phyloP scores from a whole-genome alignment of 2,329 filamentous ascomycete genomes.

The Aschersonia sp. region DNA sequence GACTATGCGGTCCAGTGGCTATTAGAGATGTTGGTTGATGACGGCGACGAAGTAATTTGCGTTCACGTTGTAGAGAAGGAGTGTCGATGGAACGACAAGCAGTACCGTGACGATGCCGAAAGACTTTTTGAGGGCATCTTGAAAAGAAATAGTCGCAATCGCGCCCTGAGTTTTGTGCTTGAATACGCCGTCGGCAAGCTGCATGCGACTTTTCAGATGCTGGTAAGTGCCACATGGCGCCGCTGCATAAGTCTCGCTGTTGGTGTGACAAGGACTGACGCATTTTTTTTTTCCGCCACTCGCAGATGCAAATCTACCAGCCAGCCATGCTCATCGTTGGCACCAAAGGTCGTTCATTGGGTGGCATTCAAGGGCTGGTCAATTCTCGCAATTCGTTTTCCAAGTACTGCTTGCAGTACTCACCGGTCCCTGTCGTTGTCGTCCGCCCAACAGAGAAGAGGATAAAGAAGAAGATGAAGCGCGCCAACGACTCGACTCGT shows the following conservation, averaged over 20 bases:
- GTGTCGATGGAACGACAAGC: slow-evolving; percentile 51
- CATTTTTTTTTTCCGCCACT: too few relatives aligned
- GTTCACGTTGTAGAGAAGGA: slow-evolving; percentile 79
- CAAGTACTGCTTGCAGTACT: slow-evolving; percentile 90
- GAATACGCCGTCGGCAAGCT: slow-evolving; percentile 85
- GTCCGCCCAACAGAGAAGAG: slow-evolving; percentile 79
- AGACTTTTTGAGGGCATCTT: slow-evolving; percentile 63
- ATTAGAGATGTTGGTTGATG: slow-evolving; percentile 80
- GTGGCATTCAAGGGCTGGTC: slow-evolving; percentile 73
- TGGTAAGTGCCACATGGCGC: slow-evolving; percentile 42
- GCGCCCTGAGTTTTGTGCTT: slow-evolving; percentile 70
- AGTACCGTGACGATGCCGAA: slow-evolving; percentile 64
- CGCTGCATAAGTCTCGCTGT: neutral
- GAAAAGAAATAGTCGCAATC: slow-evolving; percentile 62
- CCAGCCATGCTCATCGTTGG: slow-evolving; percentile 85
- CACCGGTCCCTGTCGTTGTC: slow-evolving; percentile 83
- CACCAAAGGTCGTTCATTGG: slow-evolving; percentile 69
- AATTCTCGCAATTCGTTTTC: slow-evolving; percentile 70
- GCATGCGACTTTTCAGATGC: slow-evolving; percentile 76
- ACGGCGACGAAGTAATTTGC: slow-evolving; percentile 87
- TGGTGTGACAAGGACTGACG: slow-evolving; percentile 17
- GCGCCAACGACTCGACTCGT: slow-evolving; percentile 59
- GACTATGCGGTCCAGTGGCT: slow-evolving; percentile 89
- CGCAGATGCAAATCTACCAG: slow-evolving; percentile 71
- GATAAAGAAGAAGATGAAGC: slow-evolving; percentile 78